These are phyloP conservation scores for Yarrowia alimentaria DNA, from an alignment of 805 yeast genomes.

Conservation along the genomic window DNA sequence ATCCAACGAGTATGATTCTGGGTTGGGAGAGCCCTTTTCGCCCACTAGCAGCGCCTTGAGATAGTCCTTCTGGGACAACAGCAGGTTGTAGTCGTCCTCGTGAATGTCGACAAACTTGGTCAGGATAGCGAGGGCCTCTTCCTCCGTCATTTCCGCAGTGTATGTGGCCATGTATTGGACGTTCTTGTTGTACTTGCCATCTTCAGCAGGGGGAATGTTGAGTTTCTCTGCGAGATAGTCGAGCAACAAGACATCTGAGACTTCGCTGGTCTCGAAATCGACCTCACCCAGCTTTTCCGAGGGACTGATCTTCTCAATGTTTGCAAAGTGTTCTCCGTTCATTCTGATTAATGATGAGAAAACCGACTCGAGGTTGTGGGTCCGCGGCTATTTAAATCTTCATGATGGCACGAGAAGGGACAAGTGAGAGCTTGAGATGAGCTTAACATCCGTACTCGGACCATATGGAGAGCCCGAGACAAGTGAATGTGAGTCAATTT, in stretches of 20 bases:
- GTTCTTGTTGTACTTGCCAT: background rate
- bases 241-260: background rate
- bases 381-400: too few relatives aligned
- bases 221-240: conserved; percentile 6
- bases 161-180: background rate
- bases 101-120: conserved; percentile 2
- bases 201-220: background rate
- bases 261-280: background rate
- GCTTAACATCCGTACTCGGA: too few relatives aligned
- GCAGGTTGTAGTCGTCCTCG: conserved; percentile 10
- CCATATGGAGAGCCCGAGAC: too few relatives aligned
- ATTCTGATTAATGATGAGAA: too few relatives aligned
- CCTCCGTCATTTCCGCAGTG: background rate
- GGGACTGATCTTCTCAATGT: too few relatives aligned
- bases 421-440: too few relatives aligned
- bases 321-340: too few relatives aligned
- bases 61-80: background rate
- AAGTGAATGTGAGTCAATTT: too few relatives aligned
- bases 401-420: too few relatives aligned
- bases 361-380: too few relatives aligned
- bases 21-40: background rate
- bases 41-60: background rate
- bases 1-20: background rate
- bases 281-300: too few relatives aligned
- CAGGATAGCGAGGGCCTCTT: background rate